phyloP scores from a whole-genome alignment of 352 stramenopile species.

The Globisporangium takayamanum region DNA sequence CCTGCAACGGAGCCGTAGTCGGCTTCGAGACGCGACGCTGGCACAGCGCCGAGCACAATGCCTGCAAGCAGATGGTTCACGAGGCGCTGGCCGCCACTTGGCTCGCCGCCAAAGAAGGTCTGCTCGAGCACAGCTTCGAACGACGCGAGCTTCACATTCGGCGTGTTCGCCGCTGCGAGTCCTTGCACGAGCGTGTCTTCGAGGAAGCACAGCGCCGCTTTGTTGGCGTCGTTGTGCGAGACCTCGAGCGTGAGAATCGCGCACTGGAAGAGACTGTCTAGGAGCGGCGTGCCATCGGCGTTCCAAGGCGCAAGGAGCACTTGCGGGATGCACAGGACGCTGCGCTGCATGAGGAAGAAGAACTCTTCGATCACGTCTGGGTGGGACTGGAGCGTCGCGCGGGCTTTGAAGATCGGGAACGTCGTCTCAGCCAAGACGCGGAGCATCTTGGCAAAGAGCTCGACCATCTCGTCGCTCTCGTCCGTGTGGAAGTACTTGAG shows the following conservation, averaged over 20 bases:
- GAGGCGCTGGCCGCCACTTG: slow-evolving; percentile 38
- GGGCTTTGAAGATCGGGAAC: slow-evolving; percentile 74
- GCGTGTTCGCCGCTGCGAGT: slow-evolving; percentile 13
- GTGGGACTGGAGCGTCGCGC: slow-evolving; percentile 56
- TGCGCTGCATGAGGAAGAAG: slow-evolving; percentile 92
- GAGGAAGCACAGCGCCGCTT: slow-evolving; percentile 90
- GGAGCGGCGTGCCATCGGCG: slow-evolving; percentile 32
- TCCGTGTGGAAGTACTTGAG: slow-evolving; percentile 63
- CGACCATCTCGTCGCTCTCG: slow-evolving; percentile 24
- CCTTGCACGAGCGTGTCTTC: slow-evolving; percentile 45
- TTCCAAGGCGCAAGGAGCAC: slow-evolving; percentile 43
- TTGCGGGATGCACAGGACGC: slow-evolving; percentile 80
- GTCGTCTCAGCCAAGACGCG: slow-evolving; percentile 66
- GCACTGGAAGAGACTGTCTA: slow-evolving; percentile 80
- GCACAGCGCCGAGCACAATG: slow-evolving; percentile 55
- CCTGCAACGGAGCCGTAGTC: slow-evolving; percentile 75
- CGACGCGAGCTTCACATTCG: slow-evolving; percentile 8
- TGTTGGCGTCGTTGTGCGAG: slow-evolving; percentile 93
- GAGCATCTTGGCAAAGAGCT: slow-evolving; percentile 52
- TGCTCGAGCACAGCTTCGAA: slow-evolving; percentile 22
- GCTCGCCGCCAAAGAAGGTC: slow-evolving; percentile 13
- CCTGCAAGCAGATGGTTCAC: slow-evolving; percentile 54
- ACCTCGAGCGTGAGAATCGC: slow-evolving; percentile 85
- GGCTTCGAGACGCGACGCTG: slow-evolving; percentile 60
- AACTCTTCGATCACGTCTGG: slow-evolving; percentile 95